phyloP scores from a whole-genome alignment of 2,329 filamentous ascomycete genomes.

The Colletotrichum lini region DNA sequence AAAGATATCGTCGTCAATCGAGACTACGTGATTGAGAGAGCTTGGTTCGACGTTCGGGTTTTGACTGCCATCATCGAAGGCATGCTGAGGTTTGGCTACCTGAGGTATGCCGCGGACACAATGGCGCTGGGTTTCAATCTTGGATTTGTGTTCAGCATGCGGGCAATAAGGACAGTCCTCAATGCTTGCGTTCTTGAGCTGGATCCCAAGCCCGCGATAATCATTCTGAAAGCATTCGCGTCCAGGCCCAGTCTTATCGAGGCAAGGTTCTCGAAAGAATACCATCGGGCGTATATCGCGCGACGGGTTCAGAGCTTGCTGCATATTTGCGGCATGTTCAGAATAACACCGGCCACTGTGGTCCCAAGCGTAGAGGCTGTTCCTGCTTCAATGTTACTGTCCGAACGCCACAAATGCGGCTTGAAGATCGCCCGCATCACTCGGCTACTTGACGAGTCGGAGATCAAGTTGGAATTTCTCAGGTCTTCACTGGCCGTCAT shows the following conservation, averaged over 20 bases:
- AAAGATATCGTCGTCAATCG: slow-evolving; percentile 47
- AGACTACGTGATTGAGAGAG: slow-evolving; percentile 58
- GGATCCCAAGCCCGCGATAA: slow-evolving; percentile 17
- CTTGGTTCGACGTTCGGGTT: slow-evolving; percentile 55
- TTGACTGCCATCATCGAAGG: slow-evolving; percentile 63
- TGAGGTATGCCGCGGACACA: slow-evolving; percentile 60
- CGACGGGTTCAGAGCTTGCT: slow-evolving; percentile 26
- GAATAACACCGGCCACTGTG: neutral
- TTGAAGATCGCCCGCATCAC: slow-evolving; percentile 11
- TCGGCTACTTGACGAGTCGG: neutral
- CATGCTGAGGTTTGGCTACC: slow-evolving; percentile 62
- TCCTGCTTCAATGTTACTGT: neutral
- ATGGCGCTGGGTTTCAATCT: slow-evolving; percentile 57
- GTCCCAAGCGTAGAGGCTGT: slow-evolving; percentile 1
- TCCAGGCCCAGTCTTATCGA: slow-evolving; percentile 1
- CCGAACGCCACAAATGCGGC: neutral
- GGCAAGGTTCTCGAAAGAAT: neutral
- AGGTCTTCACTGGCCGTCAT: neutral
- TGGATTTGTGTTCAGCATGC: slow-evolving; percentile 51
- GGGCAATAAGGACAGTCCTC: slow-evolving; percentile 55
- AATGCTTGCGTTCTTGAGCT: slow-evolving; percentile 55
- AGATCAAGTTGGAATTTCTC: neutral
- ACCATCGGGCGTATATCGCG: slow-evolving; percentile 19
- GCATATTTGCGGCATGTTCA: slow-evolving; percentile 21
- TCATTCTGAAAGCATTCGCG: slow-evolving; percentile 9